Evolutionary conservation across 2,329 filamentous ascomycete species (phyloP), one percentile per base, ranked within the genome.

Genomic region (Pseudogymnoascus sp.): DNA sequence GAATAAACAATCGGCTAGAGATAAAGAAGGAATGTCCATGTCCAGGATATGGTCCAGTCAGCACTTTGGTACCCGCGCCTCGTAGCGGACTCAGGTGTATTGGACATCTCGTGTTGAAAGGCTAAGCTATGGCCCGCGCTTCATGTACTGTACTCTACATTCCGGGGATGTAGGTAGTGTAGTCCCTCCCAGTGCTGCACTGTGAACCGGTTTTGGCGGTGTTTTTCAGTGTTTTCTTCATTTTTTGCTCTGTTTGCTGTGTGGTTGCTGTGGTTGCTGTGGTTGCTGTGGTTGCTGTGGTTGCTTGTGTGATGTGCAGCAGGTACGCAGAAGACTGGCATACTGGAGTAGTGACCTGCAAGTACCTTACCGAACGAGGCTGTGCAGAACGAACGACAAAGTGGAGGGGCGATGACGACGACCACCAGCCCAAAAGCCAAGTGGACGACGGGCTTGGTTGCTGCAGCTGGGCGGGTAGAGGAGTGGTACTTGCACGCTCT

Each of bases 371-470:
- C 44, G 13, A 50, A 50, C 44, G 44, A 50, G 56, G 56, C 56
- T 35, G 31, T 40, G 56, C 56, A 60, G 17, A 29, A 26, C 26
- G 56, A 35, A n/a, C 26, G 56, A 35, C 15, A 40, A 35, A 60
- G 56, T 60, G 56, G 56, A 21, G 7, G 56, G 56, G 1, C 56
- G 56, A 60, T 40, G 56, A 40, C 56, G 56, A 35, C 56, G 56
- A 59, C 35, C 31, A 3, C 26, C 2, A n/a, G n/a, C n/a, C n/a
- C n/a, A n/a, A n/a, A n/a, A n/a, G n/a, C n/a, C n/a, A n/a, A n/a
- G n/a, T n/a, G n/a, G 56, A 35, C 56, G 56, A 23, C 23, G 23
- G 26, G 23, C 42, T 26, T 50, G 44, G 44, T 26, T 50, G 42
- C 42, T 26, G 26, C 26, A 50, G 44, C 44, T 50, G 21, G 56